phyloP scores from a whole-genome alignment of 805 yeast species.

The Starmerella khaoyaiensis region DNA sequence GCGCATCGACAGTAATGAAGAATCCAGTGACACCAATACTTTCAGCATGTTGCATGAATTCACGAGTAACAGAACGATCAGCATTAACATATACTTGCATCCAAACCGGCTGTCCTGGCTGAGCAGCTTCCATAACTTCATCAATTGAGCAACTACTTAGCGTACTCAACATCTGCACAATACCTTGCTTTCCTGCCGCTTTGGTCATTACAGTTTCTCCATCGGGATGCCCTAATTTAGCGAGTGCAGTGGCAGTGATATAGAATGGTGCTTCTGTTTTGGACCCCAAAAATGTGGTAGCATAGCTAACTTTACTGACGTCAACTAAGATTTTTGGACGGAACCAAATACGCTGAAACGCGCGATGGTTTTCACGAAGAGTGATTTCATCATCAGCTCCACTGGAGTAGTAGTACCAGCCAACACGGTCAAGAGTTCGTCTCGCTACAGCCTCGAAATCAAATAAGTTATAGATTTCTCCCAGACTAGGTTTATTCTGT shows the following conservation, averaged over 20 bases:
- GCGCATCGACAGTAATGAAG: constrained; percentile 77
- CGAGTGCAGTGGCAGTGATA: constrained; percentile 83
- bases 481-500: constrained; percentile 49
- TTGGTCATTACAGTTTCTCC: constrained; percentile 81
- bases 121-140: constrained; percentile 63
- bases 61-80: constrained; percentile 51
- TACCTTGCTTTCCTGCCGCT: constrained; percentile 59
- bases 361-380: constrained; percentile 77
- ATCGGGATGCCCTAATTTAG: constrained; percentile 81
- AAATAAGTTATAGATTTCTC: constrained; percentile 57
- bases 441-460: constrained; percentile 85
- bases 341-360: constrained; percentile 79
- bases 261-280: constrained; percentile 67
- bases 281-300: constrained; percentile 66
- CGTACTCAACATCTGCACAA: constrained; percentile 86
- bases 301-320: constrained; percentile 56
- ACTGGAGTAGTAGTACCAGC: constrained; percentile 87
- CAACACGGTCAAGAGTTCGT: constrained; percentile 58
- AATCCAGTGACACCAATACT: constrained; percentile 64
- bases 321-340: constrained; percentile 73
- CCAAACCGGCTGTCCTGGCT: constrained; percentile 68
- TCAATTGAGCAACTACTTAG: constrained; percentile 79
- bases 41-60: constrained; percentile 59
- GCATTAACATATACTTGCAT: constrained; percentile 73
- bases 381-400: constrained; percentile 92